Evolutionary conservation across 225 moss, liverwort and hornwort species (phyloP).

Genomic region (Lunularia cruciata): DNA sequence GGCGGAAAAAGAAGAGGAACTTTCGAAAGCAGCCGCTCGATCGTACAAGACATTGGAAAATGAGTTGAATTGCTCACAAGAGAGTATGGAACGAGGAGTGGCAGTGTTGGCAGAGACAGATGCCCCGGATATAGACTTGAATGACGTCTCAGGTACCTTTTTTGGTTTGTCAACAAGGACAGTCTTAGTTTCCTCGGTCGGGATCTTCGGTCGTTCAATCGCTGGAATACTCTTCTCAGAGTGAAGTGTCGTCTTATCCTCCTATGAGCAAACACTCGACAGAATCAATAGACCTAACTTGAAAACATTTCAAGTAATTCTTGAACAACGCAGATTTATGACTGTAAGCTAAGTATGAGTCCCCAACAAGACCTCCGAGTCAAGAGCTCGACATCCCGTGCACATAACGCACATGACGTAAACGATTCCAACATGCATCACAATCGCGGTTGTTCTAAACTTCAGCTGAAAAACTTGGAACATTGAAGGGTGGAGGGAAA

Average conservation of each 20-base stretch:
- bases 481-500: neutral
- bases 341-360: neutral
- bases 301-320: neutral
- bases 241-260: constrained; percentile 26
- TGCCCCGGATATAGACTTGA: constrained; percentile 94
- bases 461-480: neutral
- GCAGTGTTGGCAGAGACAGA: constrained; percentile 99
- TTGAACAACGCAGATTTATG: too few relatives aligned
- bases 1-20: constrained; percentile 82
- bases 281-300: constrained; percentile 2
- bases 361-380: neutral
- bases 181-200: constrained; percentile 31
- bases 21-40: constrained; percentile 93
- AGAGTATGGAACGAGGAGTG: constrained; percentile 75
- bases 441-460: neutral
- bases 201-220: constrained; percentile 11
- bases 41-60: constrained; percentile 81
- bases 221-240: constrained; percentile 29
- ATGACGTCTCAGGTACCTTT: constrained; percentile 73
- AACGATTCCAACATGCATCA: neutral
- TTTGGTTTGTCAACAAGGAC: constrained; percentile 51
- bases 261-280: constrained; percentile 29
- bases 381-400: neutral
- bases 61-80: constrained; percentile 89
- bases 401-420: neutral